phyloP scores from a whole-genome alignment of 805 yeast species.

The Sugiyamaella qingdaonensis region DNA sequence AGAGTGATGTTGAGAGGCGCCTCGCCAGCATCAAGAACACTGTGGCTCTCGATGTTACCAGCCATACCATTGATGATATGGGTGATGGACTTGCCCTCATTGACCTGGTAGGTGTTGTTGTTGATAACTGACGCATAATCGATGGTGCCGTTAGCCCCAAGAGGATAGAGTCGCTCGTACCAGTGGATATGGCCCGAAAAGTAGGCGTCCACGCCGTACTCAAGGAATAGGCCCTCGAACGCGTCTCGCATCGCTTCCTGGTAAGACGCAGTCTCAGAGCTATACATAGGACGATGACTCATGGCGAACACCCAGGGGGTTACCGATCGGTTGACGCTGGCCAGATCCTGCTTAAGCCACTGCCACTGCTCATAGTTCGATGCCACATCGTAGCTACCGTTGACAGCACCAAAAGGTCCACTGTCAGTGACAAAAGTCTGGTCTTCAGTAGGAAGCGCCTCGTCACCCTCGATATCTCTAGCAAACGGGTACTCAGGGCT shows the following conservation, averaged over 20 bases:
- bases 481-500: conserved; percentile 18
- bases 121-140: conserved; percentile 17
- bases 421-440: conserved; percentile 16
- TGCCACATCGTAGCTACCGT: conserved; percentile 6
- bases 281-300: conserved; percentile 27
- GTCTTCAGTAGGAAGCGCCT: conserved; percentile 14
- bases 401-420: conserved; percentile 17
- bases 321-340: conserved; percentile 21
- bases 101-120: conserved; percentile 15
- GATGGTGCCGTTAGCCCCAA: conserved; percentile 17
- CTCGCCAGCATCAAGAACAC: conserved; percentile 11
- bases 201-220: conserved; percentile 21
- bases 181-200: conserved; percentile 22
- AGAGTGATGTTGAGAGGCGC: conserved; percentile 6
- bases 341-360: conserved; percentile 26
- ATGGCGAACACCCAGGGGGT: conserved; percentile 22
- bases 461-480: conserved; percentile 15
- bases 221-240: conserved; percentile 17
- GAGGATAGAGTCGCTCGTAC: conserved; percentile 19
- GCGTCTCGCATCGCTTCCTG: conserved; percentile 16
- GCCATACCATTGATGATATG: conserved; percentile 20
- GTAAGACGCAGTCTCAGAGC: conserved; percentile 20
- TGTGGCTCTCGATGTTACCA: conserved; percentile 20
- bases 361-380: conserved; percentile 23
- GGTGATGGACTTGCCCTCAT: conserved; percentile 16